Percentiles rank a stretch among this genome's conserved stretches.
These are phyloP conservation scores for Xerocomellus dryophilus DNA, from an alignment of 768 basidiomycete species.

Conservation along the genomic window DNA sequence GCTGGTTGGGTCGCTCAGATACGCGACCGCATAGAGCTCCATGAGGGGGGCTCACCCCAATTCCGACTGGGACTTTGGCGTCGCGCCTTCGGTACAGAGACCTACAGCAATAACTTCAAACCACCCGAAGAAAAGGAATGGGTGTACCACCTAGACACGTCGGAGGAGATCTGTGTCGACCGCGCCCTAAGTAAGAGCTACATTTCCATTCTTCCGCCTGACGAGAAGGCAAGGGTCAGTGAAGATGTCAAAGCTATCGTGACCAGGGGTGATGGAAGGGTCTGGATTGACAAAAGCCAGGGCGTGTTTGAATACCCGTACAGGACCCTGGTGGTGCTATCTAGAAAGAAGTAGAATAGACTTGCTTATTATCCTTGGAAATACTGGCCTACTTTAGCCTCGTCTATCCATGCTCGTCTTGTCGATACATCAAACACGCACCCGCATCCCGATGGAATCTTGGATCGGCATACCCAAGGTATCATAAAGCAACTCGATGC, in stretches of 20 bases:
- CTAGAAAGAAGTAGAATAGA: conserved; percentile 38
- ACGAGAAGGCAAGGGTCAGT: conserved; percentile 53
- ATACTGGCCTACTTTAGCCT: background rate
- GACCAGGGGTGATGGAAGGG: conserved; percentile 54
- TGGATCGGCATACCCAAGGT: background rate
- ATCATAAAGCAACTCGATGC: background rate
- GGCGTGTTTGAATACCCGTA: conserved; percentile 83
- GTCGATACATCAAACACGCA: background rate
- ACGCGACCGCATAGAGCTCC: conserved; percentile 63
- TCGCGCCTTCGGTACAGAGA: conserved; percentile 56
- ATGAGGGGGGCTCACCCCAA: conserved; percentile 77
- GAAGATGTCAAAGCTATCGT: conserved; percentile 54
- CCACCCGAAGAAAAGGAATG: conserved; percentile 56
- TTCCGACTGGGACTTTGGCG: conserved; percentile 78
- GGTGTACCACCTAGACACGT: conserved; percentile 50
- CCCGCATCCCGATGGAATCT: too few species aligned
- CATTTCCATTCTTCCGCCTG: conserved; percentile 58
- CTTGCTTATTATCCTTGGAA: background rate
- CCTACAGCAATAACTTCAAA: conserved; percentile 60
- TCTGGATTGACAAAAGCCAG: conserved; percentile 71
- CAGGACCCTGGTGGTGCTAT: conserved; percentile 58
- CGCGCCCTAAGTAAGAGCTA: conserved; percentile 85
- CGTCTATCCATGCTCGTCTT: background rate
- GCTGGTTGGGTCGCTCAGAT: conserved; percentile 75
- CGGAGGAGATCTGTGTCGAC: conserved; percentile 55